Base-by-base conservation (phyloP, 1,139 yeast genomes). In the Protomyces inouyei region DNA sequence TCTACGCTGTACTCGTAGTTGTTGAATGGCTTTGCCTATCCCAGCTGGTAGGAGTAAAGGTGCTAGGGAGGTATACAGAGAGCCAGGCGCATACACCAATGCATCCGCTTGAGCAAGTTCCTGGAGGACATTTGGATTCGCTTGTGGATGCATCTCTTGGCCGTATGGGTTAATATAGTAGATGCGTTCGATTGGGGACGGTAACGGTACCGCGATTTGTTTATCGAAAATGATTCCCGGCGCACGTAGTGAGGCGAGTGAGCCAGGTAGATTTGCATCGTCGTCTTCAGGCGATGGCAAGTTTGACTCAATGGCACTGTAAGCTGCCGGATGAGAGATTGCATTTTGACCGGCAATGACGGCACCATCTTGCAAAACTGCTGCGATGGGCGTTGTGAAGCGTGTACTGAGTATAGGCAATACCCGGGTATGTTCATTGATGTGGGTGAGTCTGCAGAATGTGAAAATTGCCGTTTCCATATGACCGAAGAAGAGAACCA, bases 261-360 rank as follows among this genome's bases (percentile, higher is more conserved):
- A 86, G 70, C 87, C 87, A 61, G 87, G 89, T 1, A 91, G 86
- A 23, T 82, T 80, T 43, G 86, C 89, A 40, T 86, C 89, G 56
- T 77, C 78, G 65, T 79, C 82, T 10, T 43, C 25, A 28, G 65
- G 52, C 8, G 21, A n/a, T 28, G 16, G 14, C 8, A 16, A 53
- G n/a, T 16, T 8, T 8, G 35, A 21, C 32, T 45, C 14, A 12
- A 16, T 28, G 36, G 52, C 52, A 28, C 35, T n/a, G 16, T 16
- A 28, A n/a, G 60, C 64, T 40, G 32, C 28, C 45, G 97, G 97
- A 74, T 92, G 98, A 0, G 97, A 90, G 8, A 92, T 92, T 72
- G 91, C 96, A 2, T 95, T 87, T 74, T 92, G 98, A n/a, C 98
- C 98, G 0, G 95, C 87, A 45, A 92, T 87, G 2, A 87, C 78